Percentiles rank a stretch among this genome's conserved stretches.
Evolutionary conservation across 2,329 filamentous ascomycete species (phyloP).

Genomic region (Atkinsonella hypoxylon): DNA sequence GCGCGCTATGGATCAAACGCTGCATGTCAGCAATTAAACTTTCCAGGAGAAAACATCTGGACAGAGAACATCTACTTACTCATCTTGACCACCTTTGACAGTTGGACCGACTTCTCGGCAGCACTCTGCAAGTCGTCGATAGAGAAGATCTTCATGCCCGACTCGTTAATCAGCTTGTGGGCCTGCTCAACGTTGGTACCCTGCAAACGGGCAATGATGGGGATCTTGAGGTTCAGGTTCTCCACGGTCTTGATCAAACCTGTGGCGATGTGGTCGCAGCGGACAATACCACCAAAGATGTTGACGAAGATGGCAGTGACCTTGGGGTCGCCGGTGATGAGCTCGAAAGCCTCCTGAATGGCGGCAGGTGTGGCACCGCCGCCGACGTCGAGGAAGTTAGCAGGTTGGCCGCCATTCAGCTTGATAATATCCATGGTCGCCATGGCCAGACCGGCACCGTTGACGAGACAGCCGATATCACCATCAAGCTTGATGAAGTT

Average conservation of each 20-base stretch:
- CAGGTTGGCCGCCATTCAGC: conserved; percentile 88
- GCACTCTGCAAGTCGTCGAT: conserved; percentile 96
- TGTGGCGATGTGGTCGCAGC: conserved; percentile 93
- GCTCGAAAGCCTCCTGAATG: conserved; percentile 94
- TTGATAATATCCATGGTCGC: conserved; percentile 99
- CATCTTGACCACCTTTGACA: conserved; percentile 99
- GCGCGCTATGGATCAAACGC: conserved; percentile 45
- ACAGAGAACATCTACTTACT: conserved; percentile 40
- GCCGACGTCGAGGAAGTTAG: conserved; percentile 98
- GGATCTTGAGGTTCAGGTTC: conserved; percentile 89
- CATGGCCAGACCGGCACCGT: conserved; percentile 98
- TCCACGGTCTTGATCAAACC: conserved; percentile 92
- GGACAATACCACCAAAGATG: conserved; percentile 98
- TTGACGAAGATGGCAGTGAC: conserved; percentile 99
- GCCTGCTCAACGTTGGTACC: conserved; percentile 97
- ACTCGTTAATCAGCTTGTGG: conserved; percentile 88
- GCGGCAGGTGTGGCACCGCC: conserved; percentile 93
- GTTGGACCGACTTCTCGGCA: conserved; percentile 95
- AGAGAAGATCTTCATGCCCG: conserved; percentile 98
- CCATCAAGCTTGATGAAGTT: conserved; percentile 99
- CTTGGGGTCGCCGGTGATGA: conserved; percentile 97
- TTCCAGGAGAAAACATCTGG: neutral
- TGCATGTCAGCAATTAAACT: conserved; percentile 11
- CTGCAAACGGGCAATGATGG: conserved; percentile 93
- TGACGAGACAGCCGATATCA: conserved; percentile 98